phyloP scores from a whole-genome alignment of 768 basidiomycete species.

The Kwoniella sp. region DNA sequence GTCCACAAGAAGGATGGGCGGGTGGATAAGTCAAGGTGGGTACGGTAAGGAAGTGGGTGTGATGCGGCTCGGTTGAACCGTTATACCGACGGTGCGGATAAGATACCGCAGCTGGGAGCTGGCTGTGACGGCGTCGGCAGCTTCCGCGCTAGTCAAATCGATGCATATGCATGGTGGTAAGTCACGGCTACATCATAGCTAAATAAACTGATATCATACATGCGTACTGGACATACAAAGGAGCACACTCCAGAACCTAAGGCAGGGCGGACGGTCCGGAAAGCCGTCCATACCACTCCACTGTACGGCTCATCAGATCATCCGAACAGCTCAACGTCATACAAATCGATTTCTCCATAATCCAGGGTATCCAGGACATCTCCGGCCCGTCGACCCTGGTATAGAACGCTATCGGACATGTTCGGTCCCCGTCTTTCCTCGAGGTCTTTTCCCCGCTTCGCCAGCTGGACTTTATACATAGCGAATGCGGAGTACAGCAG shows the following conservation, averaged over 20 bases:
- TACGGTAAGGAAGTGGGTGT: no score
- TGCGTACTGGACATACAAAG: background rate
- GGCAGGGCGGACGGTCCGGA: background rate
- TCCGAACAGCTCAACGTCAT: background rate
- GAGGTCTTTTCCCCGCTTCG: background rate
- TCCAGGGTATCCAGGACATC: background rate
- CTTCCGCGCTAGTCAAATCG: background rate
- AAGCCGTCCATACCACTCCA: background rate
- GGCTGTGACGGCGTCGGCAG: background rate
- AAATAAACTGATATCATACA: background rate
- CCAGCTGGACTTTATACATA: no score
- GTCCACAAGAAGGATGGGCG: no score
- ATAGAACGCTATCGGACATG: background rate
- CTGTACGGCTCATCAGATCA: constrained; percentile 1
- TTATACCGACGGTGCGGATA: no score
- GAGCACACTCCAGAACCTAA: no score
- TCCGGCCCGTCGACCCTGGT: background rate
- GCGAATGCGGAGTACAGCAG: no score
- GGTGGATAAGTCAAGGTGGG: no score
- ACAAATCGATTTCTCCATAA: background rate
- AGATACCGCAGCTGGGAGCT: no score
- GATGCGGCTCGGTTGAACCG: background rate
- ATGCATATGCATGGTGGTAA: no score
- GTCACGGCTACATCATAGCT: constrained; percentile 3
- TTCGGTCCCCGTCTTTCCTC: background rate